Evolutionary conservation across 2,329 filamentous ascomycete genomes (phyloP).

Genomic region (Ceratocystis cacaofunesta): DNA sequence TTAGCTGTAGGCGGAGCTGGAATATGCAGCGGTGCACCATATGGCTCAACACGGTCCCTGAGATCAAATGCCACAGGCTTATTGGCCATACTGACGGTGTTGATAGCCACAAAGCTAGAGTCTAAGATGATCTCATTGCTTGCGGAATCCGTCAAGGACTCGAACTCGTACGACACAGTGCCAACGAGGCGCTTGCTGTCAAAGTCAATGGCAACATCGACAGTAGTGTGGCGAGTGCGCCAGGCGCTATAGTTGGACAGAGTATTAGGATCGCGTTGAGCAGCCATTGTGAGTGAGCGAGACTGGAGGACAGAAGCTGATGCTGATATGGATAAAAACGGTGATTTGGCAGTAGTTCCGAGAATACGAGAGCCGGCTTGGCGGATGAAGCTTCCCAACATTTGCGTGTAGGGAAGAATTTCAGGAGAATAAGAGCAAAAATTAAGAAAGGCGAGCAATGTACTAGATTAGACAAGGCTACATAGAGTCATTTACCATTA

Average conservation of each 20-base stretch:
- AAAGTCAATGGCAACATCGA: constrained; percentile 74
- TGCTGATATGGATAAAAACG: not conserved
- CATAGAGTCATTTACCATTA: not conserved
- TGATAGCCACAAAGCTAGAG: constrained; percentile 67
- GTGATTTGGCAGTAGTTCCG: not conserved
- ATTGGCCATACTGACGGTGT: constrained; percentile 54
- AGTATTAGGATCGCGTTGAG: constrained; percentile 69
- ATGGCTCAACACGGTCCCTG: constrained; percentile 55
- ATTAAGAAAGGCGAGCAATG: not conserved
- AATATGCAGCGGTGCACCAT: constrained; percentile 56
- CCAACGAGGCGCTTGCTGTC: constrained; percentile 62
- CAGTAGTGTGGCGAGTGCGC: constrained; percentile 68
- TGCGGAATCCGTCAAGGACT: constrained; percentile 58
- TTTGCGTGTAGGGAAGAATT: not conserved
- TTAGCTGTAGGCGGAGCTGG: constrained; percentile 37
- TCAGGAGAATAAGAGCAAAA: not conserved
- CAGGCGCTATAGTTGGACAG: constrained; percentile 83
- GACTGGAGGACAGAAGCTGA: not conserved
- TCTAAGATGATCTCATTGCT: constrained; percentile 73
- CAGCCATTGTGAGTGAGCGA: constrained; percentile 11
- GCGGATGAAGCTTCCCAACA: constrained; percentile 14
- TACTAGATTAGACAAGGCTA: too few species aligned
- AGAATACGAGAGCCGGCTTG: constrained; percentile 13
- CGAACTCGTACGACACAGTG: constrained; percentile 59
- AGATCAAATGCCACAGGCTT: constrained; percentile 51